Percentiles rank a stretch among this genome's conserved stretches.
Evolutionary conservation across 2,329 filamentous ascomycete genomes (phyloP).

Genomic region (Colletotrichum euphorbiae): DNA sequence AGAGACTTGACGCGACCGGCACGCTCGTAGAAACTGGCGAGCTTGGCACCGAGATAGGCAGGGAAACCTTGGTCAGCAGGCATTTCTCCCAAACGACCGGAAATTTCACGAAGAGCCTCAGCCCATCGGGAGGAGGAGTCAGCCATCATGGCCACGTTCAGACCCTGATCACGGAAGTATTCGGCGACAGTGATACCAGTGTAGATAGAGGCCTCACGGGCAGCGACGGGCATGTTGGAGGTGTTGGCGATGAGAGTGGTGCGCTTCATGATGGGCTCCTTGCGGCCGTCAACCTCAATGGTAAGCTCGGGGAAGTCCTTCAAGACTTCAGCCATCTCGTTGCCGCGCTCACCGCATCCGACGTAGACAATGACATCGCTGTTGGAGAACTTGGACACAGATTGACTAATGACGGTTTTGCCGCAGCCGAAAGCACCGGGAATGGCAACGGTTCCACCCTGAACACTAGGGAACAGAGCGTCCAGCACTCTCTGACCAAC

Average conservation of each 20-base stretch:
- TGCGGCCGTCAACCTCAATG: constrained; percentile 92
- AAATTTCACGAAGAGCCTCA: constrained; percentile 97
- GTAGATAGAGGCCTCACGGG: constrained; percentile 98
- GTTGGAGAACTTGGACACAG: constrained; percentile 99
- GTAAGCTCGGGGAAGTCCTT: constrained; percentile 99
- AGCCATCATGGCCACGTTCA: constrained; percentile 99
- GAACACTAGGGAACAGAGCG: constrained; percentile 94
- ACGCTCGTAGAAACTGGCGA: constrained; percentile 99
- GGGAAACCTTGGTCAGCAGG: constrained; percentile 99
- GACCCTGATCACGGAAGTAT: constrained; percentile 97
- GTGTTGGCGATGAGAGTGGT: constrained; percentile 98
- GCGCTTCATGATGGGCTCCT: constrained; percentile 99
- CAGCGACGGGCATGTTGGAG: constrained; percentile 99
- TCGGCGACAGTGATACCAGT: constrained; percentile 95
- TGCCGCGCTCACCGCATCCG: constrained; percentile 90
- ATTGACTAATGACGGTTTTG: constrained; percentile 99
- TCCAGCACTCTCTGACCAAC: constrained; percentile 98
- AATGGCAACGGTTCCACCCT: constrained; percentile 97
- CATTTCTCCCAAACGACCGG: constrained; percentile 99
- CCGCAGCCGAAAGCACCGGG: constrained; percentile 98
- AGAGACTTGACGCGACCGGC: constrained; percentile 88
- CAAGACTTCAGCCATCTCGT: constrained; percentile 99
- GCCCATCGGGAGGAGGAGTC: constrained; percentile 99
- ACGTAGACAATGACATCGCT: constrained; percentile 99
- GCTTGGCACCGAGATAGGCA: constrained; percentile 94